Conservation (phyloP, 1,284 basidiomycete genomes). For the Cerrena zonata region DNA sequence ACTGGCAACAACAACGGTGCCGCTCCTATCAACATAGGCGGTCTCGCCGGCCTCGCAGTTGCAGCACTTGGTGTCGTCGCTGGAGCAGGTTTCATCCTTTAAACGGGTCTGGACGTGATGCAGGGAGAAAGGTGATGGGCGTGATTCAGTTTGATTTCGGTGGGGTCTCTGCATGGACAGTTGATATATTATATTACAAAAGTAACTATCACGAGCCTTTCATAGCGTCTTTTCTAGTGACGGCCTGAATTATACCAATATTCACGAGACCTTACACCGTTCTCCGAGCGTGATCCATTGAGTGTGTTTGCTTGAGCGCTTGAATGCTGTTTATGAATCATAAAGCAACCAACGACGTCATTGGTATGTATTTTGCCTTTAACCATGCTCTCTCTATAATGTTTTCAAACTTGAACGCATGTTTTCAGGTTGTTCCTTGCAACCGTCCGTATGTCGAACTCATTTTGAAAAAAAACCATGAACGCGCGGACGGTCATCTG, state of each 20-base stretch:
- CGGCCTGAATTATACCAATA: background rate
- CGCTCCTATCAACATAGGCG: background rate
- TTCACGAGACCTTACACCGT: background rate
- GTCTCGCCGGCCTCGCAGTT: background rate
- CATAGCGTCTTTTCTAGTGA: background rate
- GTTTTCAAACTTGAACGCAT: background rate
- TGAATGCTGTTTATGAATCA: background rate
- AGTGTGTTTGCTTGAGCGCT: background rate
- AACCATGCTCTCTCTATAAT: background rate
- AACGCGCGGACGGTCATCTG: background rate
- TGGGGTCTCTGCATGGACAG: background rate
- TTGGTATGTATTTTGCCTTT: too few species aligned
- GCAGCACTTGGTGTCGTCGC: constrained; percentile 7
- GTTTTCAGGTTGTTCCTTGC: background rate
- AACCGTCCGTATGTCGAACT: background rate
- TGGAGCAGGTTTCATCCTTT: constrained; percentile 8
- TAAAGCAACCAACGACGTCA: too few species aligned
- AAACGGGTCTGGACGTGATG: background rate
- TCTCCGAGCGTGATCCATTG: background rate
- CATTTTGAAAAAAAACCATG: background rate
- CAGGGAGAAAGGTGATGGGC: background rate
- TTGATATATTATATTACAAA: background rate
- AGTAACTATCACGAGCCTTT: background rate
- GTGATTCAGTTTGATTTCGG: background rate
- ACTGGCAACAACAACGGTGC: background rate